phyloP scores from a whole-genome alignment of 164 flowering plant species.

The Hamamelis virginiana region DNA sequence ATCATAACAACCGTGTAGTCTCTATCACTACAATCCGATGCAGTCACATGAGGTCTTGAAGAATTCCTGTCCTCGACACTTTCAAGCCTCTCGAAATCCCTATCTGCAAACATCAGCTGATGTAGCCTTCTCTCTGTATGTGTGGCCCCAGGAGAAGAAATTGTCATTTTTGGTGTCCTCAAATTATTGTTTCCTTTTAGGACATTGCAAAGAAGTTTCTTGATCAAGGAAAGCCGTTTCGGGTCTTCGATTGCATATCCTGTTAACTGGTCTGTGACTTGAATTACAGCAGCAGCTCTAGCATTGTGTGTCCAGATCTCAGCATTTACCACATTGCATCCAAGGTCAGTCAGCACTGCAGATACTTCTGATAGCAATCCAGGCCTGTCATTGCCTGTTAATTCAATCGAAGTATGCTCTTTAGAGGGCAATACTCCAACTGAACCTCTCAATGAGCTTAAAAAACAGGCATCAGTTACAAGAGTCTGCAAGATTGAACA shows the following conservation, averaged over 20 bases:
- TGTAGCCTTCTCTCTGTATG: slow-evolving; percentile 82
- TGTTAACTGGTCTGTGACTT: slow-evolving; percentile 66
- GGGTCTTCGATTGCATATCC: slow-evolving; percentile 71
- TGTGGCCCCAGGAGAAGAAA: slow-evolving; percentile 51
- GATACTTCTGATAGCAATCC: slow-evolving; percentile 88
- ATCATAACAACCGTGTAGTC: slow-evolving; percentile 68
- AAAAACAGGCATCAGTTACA: slow-evolving; percentile 39
- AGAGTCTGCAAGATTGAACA: slow-evolving; percentile 34
- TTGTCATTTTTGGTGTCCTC: slow-evolving; percentile 55
- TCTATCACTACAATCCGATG: slow-evolving; percentile 53
- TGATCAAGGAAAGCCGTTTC: slow-evolving; percentile 50
- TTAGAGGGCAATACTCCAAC: slow-evolving; percentile 57
- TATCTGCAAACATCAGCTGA: slow-evolving; percentile 90
- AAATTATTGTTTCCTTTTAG: slow-evolving; percentile 61
- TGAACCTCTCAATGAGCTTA: slow-evolving; percentile 39
- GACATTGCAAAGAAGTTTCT: slow-evolving; percentile 65
- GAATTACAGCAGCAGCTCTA: slow-evolving; percentile 84
- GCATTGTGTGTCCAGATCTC: slow-evolving; percentile 95
- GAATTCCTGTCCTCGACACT: slow-evolving; percentile 22
- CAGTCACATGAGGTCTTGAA: slow-evolving; percentile 46
- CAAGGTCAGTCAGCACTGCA: slow-evolving; percentile 84
- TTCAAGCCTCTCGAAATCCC: slow-evolving; percentile 68
- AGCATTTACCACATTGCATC: slow-evolving; percentile 82
- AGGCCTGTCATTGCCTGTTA: slow-evolving; percentile 82
- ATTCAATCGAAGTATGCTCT: slow-evolving; percentile 60